Base-by-base conservation (phyloP, 2,329 filamentous ascomycete genomes). In the Cercospora canescens region DNA sequence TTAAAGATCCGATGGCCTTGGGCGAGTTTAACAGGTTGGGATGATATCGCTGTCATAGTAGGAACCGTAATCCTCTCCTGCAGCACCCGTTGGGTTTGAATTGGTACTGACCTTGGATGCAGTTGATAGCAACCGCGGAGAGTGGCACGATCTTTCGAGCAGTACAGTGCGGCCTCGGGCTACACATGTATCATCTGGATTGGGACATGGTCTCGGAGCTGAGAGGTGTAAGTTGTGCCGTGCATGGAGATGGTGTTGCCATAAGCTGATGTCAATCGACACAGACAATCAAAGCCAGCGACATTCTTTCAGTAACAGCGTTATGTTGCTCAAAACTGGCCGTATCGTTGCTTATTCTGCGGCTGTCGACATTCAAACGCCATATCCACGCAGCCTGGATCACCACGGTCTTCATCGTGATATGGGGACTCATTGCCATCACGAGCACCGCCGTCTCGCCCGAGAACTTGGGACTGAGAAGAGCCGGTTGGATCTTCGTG, bases 1-100 rank as follows among this genome's bases (percentile, higher is more conserved):
- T 14, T 69, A 11, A 58, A 55, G 21, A 65, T 69, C 12, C 62
- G 67, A 60, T 69, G 67, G 67, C 67, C 67, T 8, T 69, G 67
- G 67, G 50, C 18, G 39, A 66, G 60, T 30, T 45, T 67, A n/a
- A 56, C 63, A 24, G 64, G 67, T n/a, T 63, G 35, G 26, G 67
- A 69, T 52, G 67, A 69, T 37, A 32, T 62, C 16, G 67, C 64
- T 8, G 56, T 66, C 2, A 55, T 69, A 4, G 12, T 67, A 16
- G 67, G 67, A 55, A 69, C 64, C 24, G 55, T 69, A 60, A 50
- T 55, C 1, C 7, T 26, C n/a, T 32, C 21, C 5, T 6, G 8
- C 8, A 2, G 12, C 12, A 28, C 32, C n/a, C n/a, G n/a, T n/a
- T n/a, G n/a, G n/a, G n/a, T n/a, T n/a, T n/a, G n/a, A n/a, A n/a